Evolutionary conservation across 352 stramenopile species (phyloP), one percentile per base, ranked within the genome.

Genomic region (Pythium sukuiense): DNA sequence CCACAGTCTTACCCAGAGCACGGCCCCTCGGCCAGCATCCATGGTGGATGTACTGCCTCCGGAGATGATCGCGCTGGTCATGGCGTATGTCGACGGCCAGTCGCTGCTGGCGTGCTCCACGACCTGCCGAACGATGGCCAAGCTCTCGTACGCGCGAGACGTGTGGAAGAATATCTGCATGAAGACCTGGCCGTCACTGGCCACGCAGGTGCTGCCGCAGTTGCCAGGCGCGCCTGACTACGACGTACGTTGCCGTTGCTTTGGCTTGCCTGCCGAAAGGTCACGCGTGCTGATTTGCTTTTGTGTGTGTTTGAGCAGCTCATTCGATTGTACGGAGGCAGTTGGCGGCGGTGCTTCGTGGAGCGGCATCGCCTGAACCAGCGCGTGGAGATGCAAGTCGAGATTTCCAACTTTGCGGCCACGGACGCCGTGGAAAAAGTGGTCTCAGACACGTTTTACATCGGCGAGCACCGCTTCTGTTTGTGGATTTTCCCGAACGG

Each of bases 401-500:
- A 72, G 33, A 80, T 95, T 37, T 74, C 73, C 6, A 65, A 85
- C 18, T 95, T 92, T 55, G 52, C 70, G 13, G 29, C 70, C 24
- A 59, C 63, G 52, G 60, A 56, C 32, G 46, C 45, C 7, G 71
- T 77, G 20, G 84, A 93, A n/a, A 90, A 90, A 67, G 80, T 93
- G 53, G 80, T 90, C 35, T 90, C 80, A 6, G 79, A 90, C 24
- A 92, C 86, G 9, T 95, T 92, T 66, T 60, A 48, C 2, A 89
- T 93, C 54, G 78, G 77, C 11, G 76, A 85, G 30, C 83, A 94
- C 64, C 82, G 64, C 29, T 94, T 94, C 55, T 94, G 84, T 35
- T 62, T 93, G 20, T 93, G 84, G 84, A 75, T 93, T 12, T 92
- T 93, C 57, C 83, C 86, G 6, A 79, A 85, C 32, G 84, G 86